phyloP scores from a whole-genome alignment of 495 filamentous ascomycete species.

The Penicillium flavigenum region DNA sequence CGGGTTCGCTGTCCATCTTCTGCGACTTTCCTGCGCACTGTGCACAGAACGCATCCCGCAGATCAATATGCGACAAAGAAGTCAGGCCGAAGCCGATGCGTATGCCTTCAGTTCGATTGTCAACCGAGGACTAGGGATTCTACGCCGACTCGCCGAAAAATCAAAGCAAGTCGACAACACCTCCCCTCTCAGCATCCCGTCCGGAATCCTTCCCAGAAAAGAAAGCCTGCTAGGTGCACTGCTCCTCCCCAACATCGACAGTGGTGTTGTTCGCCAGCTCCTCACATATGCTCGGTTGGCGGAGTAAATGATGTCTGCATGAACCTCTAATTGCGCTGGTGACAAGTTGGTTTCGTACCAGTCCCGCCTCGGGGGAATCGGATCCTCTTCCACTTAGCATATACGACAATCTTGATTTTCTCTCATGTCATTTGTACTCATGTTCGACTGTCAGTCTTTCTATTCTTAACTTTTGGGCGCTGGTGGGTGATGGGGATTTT shows the following conservation, averaged over 20 bases:
- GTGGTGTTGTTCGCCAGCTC: slow-evolving; percentile 66
- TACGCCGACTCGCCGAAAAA: slow-evolving; percentile 70
- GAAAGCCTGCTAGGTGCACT: slow-evolving; percentile 70
- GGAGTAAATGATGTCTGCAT: slow-evolving; percentile 29
- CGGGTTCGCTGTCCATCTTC: slow-evolving; percentile 77
- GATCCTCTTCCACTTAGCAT: slow-evolving; percentile 19
- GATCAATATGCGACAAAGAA: slow-evolving; percentile 36
- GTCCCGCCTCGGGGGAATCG: slow-evolving; percentile 17
- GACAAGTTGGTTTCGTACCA: slow-evolving; percentile 8
- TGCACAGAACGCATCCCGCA: slow-evolving; percentile 56
- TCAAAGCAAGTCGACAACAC: slow-evolving; percentile 59
- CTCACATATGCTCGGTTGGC: slow-evolving; percentile 69
- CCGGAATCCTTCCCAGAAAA: slow-evolving; percentile 64
- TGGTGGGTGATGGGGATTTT: slow-evolving; percentile 27
- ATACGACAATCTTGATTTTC: slow-evolving; percentile 28
- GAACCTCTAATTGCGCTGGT: not conserved
- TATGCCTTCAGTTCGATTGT: slow-evolving; percentile 59
- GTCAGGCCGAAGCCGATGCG: slow-evolving; percentile 44
- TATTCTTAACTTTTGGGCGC: slow-evolving; percentile 23
- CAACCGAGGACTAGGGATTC: slow-evolving; percentile 65
- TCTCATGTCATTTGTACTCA: slow-evolving; percentile 37
- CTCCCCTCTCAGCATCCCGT: slow-evolving; percentile 50
- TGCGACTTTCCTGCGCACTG: slow-evolving; percentile 67
- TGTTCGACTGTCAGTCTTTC: slow-evolving; percentile 25
- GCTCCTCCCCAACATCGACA: slow-evolving; percentile 59